Percentiles rank a stretch among this genome's conserved stretches.
Evolutionary conservation across 2,329 filamentous ascomycete species (phyloP).

Genomic region (Phialophora tarda): DNA sequence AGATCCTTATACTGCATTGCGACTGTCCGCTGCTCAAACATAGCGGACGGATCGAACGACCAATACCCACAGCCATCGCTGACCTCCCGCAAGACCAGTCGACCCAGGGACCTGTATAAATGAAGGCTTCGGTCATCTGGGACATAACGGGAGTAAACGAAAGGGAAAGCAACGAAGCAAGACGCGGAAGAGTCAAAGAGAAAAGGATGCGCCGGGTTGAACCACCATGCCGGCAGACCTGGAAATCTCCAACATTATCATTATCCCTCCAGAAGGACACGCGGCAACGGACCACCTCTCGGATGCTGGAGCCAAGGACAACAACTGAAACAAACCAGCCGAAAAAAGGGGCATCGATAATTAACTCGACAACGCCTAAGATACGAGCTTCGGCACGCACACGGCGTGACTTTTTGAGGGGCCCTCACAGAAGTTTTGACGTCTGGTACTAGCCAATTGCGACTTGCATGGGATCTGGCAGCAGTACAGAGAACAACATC

Average conservation of each 20-base stretch:
- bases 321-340: neutral
- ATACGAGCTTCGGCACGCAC: neutral
- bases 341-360: neutral
- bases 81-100: slow-evolving; percentile 38
- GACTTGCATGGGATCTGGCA: neutral
- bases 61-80: slow-evolving; percentile 41
- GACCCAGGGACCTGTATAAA: slow-evolving; percentile 41
- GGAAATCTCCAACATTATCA: neutral
- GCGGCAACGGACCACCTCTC: neutral
- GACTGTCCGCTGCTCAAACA: slow-evolving; percentile 6
- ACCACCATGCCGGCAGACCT: neutral
- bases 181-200: too few species aligned
- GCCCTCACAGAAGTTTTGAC: neutral
- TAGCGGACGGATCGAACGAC: slow-evolving; percentile 26
- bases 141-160: neutral
- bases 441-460: slow-evolving; percentile 5
- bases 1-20: slow-evolving; percentile 27
- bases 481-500: neutral
- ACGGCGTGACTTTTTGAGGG: neutral
- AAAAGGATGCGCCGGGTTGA: neutral
- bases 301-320: neutral
- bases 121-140: slow-evolving; percentile 6
- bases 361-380: neutral
- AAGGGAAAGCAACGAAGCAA: neutral
- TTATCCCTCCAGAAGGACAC: neutral